These are phyloP conservation scores for Pyropia yezoensis DNA, from an alignment of 23 red algal species.

Conservation along the genomic window DNA sequence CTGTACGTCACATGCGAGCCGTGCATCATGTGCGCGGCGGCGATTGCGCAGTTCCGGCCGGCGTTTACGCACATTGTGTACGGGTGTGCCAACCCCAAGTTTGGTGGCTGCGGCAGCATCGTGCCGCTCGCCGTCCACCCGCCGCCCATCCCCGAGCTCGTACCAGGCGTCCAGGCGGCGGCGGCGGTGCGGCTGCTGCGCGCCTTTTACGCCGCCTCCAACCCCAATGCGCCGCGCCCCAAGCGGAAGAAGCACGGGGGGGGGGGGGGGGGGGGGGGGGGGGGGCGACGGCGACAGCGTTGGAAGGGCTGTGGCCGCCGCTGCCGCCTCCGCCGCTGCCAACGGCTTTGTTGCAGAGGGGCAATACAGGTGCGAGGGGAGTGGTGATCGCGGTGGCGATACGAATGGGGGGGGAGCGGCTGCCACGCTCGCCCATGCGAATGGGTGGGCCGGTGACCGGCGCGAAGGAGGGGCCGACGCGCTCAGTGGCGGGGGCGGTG, in stretches of 20 bases:
- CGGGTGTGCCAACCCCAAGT: conserved; percentile 82
- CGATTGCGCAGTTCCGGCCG: conserved; percentile 38
- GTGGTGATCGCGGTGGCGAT: too few species aligned
- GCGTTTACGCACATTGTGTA: conserved; percentile 43
- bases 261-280: too few species aligned
- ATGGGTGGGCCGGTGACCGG: too few species aligned
- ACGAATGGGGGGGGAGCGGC: too few species aligned
- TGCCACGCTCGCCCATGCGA: too few species aligned
- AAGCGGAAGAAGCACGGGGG: conserved; percentile 13
- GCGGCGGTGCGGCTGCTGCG: conserved; percentile 50
- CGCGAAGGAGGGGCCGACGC: too few species aligned
- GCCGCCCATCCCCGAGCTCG: conserved; percentile 12
- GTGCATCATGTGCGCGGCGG: conserved; percentile 95
- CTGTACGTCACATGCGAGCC: conserved; percentile 96
- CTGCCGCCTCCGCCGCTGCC: too few species aligned
- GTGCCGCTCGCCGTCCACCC: conserved; percentile 19
- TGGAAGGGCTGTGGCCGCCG: too few species aligned
- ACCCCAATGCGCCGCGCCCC: conserved; percentile 71
- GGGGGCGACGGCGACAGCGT: too few species aligned
- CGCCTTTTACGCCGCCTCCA: conserved; percentile 58
- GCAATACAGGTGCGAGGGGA: too few species aligned
- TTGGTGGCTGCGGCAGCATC: conserved; percentile 96
- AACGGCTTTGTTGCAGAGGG: too few species aligned
- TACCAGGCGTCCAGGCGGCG: conserved; percentile 55
- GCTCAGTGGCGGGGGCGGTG: too few species aligned